These are phyloP conservation scores for Trichophyton rubrum DNA, from an alignment of 2,329 filamentous ascomycete genomes.

Conservation along the genomic window DNA sequence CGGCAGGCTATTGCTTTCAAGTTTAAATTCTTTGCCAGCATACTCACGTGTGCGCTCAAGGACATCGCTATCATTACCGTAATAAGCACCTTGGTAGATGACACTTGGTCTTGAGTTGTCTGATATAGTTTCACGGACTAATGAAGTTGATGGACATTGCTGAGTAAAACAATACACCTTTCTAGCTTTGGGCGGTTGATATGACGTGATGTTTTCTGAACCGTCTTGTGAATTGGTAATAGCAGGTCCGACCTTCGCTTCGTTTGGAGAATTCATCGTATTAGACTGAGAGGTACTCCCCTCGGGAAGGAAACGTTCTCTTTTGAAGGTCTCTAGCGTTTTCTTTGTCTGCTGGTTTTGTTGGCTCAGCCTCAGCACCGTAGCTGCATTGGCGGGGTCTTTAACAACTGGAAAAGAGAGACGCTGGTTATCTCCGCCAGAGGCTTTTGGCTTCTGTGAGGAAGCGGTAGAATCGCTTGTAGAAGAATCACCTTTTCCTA, in stretches of 20 bases:
- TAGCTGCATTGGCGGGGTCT: constrained; percentile 54
- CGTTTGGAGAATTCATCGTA: no score
- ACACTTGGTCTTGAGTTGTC: constrained; percentile 49
- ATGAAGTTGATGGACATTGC: constrained; percentile 22
- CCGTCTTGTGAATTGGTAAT: neutral
- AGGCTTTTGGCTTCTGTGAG: constrained; percentile 19
- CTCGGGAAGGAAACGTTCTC: neutral
- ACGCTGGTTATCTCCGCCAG: constrained; percentile 28
- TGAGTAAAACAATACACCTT: constrained; percentile 18
- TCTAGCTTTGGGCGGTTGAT: constrained; percentile 20
- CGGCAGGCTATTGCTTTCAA: constrained; percentile 62
- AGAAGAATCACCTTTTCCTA: no score
- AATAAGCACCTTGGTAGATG: constrained; percentile 76
- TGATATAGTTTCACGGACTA: constrained; percentile 45
- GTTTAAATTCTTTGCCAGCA: constrained; percentile 70
- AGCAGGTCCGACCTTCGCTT: neutral
- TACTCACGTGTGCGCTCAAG: constrained; percentile 68
- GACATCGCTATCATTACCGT: constrained; percentile 72
- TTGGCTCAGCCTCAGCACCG: constrained; percentile 55
- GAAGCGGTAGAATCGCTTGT: neutral
- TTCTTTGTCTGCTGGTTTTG: constrained; percentile 44
- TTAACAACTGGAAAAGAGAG: constrained; percentile 66
- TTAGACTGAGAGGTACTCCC: neutral
- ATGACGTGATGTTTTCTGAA: neutral
- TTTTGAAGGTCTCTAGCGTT: constrained; percentile 14